Conservation (phyloP, 768 basidiomycete genomes). For the Glaciozyma martinii region DNA sequence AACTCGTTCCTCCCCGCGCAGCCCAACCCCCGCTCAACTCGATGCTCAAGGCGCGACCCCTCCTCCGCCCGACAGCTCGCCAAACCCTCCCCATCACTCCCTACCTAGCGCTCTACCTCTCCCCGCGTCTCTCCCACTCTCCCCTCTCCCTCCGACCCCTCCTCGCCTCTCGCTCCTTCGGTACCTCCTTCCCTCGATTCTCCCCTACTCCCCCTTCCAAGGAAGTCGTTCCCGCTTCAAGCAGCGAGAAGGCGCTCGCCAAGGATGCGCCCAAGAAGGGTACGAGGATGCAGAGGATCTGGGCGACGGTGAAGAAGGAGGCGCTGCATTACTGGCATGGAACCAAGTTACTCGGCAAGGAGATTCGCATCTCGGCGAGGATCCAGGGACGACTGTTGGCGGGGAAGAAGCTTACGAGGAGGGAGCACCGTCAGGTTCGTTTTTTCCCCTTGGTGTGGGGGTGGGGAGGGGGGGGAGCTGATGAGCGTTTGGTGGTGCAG, state of each 20-base stretch:
- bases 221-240: constrained; percentile 6
- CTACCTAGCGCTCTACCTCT: not conserved
- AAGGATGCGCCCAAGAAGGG: constrained; percentile 20
- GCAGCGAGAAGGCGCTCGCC: constrained; percentile 16
- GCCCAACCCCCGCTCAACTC: not conserved
- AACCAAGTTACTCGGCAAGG: constrained; percentile 82
- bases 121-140: not conserved
- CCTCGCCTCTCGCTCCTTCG: not conserved
- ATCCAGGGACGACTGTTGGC: constrained; percentile 87
- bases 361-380: constrained; percentile 78
- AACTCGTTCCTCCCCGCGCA: too few relatives aligned
- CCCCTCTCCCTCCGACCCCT: not conserved
- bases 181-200: too few relatives aligned
- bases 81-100: not conserved
- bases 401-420: constrained; percentile 78
- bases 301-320: constrained; percentile 94
- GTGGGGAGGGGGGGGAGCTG: not conserved
- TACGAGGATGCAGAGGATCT: constrained; percentile 48
- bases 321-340: constrained; percentile 96
- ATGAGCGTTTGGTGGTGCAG: constrained; percentile 42
- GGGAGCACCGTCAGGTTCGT: constrained; percentile 81
- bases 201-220: constrained; percentile 4
- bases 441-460: not conserved
- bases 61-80: not conserved
- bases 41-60: not conserved